Evolutionary conservation across 2,329 filamentous ascomycete genomes (phyloP).

Genomic region (Epichloe bromicola): DNA sequence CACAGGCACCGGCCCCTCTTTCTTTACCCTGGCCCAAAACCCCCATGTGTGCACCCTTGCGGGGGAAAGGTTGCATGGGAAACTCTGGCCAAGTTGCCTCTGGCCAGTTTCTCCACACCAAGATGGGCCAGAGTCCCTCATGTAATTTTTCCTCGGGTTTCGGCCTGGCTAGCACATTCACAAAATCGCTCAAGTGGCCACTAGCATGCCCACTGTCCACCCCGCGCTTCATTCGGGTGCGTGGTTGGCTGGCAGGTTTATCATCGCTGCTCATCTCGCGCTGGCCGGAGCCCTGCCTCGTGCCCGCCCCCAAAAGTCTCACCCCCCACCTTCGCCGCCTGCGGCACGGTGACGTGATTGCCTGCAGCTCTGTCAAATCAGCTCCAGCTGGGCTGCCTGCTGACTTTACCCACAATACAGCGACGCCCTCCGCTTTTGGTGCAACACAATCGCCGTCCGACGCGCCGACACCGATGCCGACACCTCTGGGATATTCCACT

Average conservation of each 20-base stretch:
- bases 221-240: background rate
- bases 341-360: slow-evolving; percentile 9
- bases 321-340: slow-evolving; percentile 3
- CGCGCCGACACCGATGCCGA: slow-evolving; percentile 5
- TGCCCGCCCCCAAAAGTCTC: background rate
- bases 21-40: no score
- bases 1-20: background rate
- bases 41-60: no score
- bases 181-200: background rate
- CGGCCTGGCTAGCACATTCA: background rate
- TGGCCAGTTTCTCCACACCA: no score
- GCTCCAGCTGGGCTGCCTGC: slow-evolving; percentile 3
- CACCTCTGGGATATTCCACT: slow-evolving; percentile 3
- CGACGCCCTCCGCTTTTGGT: slow-evolving; percentile 1
- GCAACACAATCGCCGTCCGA: slow-evolving; percentile 3
- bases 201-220: background rate
- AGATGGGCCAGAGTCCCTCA: no score
- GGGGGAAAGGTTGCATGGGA: no score
- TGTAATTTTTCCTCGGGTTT: no score
- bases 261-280: no score
- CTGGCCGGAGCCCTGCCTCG: slow-evolving; percentile 5
- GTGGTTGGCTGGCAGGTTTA: background rate
- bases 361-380: slow-evolving; percentile 3
- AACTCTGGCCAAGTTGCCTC: no score
- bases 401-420: slow-evolving; percentile 9